Conservation (phyloP, 208 protist species). For the Leishmania amazonensis region DNA sequence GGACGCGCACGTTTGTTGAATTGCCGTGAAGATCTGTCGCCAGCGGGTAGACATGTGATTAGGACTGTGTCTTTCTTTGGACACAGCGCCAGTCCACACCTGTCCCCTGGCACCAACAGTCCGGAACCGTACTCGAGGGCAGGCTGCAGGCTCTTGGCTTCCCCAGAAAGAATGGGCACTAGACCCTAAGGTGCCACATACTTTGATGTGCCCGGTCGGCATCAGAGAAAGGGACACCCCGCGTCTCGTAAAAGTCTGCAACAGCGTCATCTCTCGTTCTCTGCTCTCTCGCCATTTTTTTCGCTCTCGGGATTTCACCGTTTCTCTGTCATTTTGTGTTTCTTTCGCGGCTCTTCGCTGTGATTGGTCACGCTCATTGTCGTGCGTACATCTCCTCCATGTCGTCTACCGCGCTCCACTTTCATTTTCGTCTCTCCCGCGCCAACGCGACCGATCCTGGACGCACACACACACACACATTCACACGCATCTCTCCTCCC, state of each 20-base stretch:
- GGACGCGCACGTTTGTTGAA: too few relatives aligned
- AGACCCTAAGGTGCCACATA: slow-evolving; percentile 41
- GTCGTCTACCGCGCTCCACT: neutral
- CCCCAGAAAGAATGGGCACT: too few relatives aligned
- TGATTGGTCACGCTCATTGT: neutral
- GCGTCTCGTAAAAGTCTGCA: neutral
- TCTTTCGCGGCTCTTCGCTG: neutral
- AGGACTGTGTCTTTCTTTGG: neutral
- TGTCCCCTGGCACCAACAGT: neutral
- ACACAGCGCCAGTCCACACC: neutral
- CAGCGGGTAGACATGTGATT: neutral
- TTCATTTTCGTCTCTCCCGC: neutral
- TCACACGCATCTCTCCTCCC: neutral
- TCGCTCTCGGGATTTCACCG: neutral
- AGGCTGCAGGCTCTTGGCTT: neutral
- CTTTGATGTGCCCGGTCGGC: slow-evolving; percentile 34
- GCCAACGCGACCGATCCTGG: neutral
- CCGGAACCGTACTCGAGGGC: neutral
- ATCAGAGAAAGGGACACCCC: neutral
- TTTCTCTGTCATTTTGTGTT: neutral
- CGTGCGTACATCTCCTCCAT: neutral
- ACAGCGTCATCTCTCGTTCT: neutral
- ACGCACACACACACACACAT: neutral
- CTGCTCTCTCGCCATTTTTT: neutral
- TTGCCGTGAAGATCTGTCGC: too few relatives aligned